Conservation (phyloP, 1,284 basidiomycete genomes). For the Meripilus lineatus region DNA sequence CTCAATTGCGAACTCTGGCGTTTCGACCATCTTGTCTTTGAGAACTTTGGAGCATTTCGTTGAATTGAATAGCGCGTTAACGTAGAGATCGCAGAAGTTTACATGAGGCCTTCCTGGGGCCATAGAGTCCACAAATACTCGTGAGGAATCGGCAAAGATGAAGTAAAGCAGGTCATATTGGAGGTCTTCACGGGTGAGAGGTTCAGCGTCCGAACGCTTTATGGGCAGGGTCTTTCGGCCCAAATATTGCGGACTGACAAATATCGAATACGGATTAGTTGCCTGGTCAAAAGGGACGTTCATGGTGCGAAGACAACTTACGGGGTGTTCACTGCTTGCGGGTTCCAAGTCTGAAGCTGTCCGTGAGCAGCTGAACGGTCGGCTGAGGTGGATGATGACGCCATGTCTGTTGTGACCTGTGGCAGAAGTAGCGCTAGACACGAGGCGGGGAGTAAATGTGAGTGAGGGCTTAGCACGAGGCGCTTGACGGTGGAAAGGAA, state of each 20-base stretch:
- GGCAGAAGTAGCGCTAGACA: slow-evolving; percentile 23
- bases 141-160: slow-evolving; percentile 62
- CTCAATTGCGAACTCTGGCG: slow-evolving; percentile 63
- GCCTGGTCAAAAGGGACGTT: slow-evolving; percentile 8
- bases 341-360: slow-evolving; percentile 25
- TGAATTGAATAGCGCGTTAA: slow-evolving; percentile 65
- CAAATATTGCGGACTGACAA: slow-evolving; percentile 30
- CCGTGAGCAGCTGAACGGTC: slow-evolving; percentile 21
- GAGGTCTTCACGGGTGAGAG: slow-evolving; percentile 60
- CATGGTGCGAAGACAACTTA: slow-evolving; percentile 18
- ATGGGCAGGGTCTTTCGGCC: slow-evolving; percentile 40
- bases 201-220: slow-evolving; percentile 58
- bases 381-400: slow-evolving; percentile 28
- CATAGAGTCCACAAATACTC: slow-evolving; percentile 43
- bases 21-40: slow-evolving; percentile 67
- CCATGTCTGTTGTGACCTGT: slow-evolving; percentile 24
- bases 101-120: slow-evolving; percentile 31
- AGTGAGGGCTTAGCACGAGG: slow-evolving; percentile 19
- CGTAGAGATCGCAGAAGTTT: slow-evolving; percentile 73
- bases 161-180: slow-evolving; percentile 71
- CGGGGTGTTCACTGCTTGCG: slow-evolving; percentile 28
- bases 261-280: not conserved
- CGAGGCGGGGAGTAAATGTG: slow-evolving; percentile 27
- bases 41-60: slow-evolving; percentile 60
- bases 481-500: slow-evolving; percentile 20